A percentile compares a stretch with the other conserved stretches of the same genome.
Conservation (phyloP, 768 basidiomycete species). For the Lentinula raphanica region DNA sequence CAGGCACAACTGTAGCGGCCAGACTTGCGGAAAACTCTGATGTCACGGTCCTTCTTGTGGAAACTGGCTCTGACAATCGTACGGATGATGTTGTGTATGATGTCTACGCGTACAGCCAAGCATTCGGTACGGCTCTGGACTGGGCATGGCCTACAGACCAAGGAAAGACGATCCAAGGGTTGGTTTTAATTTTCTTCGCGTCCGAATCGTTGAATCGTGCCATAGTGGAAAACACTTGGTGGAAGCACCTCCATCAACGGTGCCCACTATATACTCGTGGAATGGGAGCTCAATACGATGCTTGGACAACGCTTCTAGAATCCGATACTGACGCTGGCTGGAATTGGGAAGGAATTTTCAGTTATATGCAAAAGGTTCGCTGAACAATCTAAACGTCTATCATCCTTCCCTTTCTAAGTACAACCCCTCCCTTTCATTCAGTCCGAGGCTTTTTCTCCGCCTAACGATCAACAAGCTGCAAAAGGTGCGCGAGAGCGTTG, state of each 20-base stretch:
- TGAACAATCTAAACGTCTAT: background rate
- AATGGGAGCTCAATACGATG: slow-evolving; percentile 26
- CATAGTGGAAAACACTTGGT: slow-evolving; percentile 41
- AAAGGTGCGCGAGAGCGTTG: slow-evolving; percentile 43
- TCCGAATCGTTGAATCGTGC: background rate
- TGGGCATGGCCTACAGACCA: slow-evolving; percentile 43
- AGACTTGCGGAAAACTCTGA: slow-evolving; percentile 19
- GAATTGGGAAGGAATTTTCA: slow-evolving; percentile 40
- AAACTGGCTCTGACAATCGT: slow-evolving; percentile 46
- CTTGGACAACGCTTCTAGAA: slow-evolving; percentile 24
- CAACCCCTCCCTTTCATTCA: slow-evolving; percentile 16
- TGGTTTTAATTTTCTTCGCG: slow-evolving; percentile 12
- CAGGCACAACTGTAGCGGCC: slow-evolving; percentile 37
- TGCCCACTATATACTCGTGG: slow-evolving; percentile 28
- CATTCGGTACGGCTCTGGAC: slow-evolving; percentile 37
- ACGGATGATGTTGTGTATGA: slow-evolving; percentile 40
- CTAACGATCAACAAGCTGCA: slow-evolving; percentile 37
- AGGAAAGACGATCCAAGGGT: slow-evolving; percentile 36
- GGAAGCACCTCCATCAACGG: slow-evolving; percentile 34
- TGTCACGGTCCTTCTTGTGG: slow-evolving; percentile 38
- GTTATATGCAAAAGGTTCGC: slow-evolving; percentile 43
- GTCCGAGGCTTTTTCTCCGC: slow-evolving; percentile 45
- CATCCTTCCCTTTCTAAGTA: background rate
- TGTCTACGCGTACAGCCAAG: slow-evolving; percentile 37
- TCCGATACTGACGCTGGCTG: slow-evolving; percentile 37